Percentiles rank a stretch among this genome's conserved stretches.
These are phyloP conservation scores for Cytauxzoon felis DNA, from an alignment of 169 alveolate genomes.

Conservation along the genomic window DNA sequence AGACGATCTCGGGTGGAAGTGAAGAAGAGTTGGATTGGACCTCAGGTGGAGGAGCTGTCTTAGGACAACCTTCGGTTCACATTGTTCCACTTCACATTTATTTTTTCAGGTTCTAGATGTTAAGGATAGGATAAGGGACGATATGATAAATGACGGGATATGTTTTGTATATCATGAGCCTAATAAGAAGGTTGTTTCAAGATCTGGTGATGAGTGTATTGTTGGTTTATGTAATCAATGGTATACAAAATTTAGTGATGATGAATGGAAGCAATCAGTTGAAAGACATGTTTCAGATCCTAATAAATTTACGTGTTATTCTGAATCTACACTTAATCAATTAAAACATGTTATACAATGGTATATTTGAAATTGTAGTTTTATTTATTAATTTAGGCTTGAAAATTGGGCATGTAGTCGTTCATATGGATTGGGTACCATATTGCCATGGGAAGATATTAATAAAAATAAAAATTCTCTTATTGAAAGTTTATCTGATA, in stretches of 20 bases:
- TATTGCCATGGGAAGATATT: constrained; percentile 64
- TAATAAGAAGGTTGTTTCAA: constrained; percentile 89
- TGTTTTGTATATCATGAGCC: constrained; percentile 94
- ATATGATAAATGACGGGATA: constrained; percentile 67
- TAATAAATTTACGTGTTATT: constrained; percentile 61
- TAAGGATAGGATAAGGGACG: constrained; percentile 75
- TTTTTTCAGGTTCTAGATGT: constrained; percentile 69
- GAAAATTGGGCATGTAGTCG: constrained; percentile 97
- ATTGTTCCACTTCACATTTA: too few relatives aligned
- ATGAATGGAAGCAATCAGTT: constrained; percentile 89
- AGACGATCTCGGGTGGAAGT: too few relatives aligned
- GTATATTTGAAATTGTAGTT: constrained; percentile 60
- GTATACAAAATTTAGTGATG: constrained; percentile 96
- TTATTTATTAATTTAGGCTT: constrained; percentile 61
- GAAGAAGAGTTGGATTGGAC: too few relatives aligned
- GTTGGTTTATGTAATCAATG: constrained; percentile 96
- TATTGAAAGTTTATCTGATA: constrained; percentile 97
- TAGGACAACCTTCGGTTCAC: too few relatives aligned
- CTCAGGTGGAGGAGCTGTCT: constrained; percentile 65
- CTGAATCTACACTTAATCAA: constrained; percentile 79
- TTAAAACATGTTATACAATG: constrained; percentile 88
- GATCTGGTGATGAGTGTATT: constrained; percentile 95
- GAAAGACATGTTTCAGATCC: constrained; percentile 82
- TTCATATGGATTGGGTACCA: constrained; percentile 97
- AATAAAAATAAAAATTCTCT: constrained; percentile 75